These are phyloP conservation scores for Fusarium incarnatum DNA, from an alignment of 2,329 filamentous ascomycete species.

Conservation along the genomic window DNA sequence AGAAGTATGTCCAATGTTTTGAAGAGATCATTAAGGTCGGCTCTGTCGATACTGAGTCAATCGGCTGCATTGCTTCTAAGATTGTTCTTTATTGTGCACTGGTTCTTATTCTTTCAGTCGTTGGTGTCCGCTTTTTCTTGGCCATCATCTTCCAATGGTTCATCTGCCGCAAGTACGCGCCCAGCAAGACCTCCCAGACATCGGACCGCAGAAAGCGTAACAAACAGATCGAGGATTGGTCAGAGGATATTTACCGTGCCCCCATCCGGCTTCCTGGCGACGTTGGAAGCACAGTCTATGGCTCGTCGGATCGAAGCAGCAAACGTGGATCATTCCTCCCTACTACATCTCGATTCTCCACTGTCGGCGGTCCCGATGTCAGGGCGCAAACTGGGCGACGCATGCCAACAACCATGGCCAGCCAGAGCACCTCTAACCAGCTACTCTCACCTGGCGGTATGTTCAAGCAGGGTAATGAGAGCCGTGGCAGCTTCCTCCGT, in stretches of 20 bases:
- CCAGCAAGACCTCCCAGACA: slow-evolving; percentile 84
- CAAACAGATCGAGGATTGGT: slow-evolving; percentile 97
- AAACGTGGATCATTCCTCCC: slow-evolving; percentile 92
- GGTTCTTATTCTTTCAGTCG: slow-evolving; percentile 90
- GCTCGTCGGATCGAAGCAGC: slow-evolving; percentile 73
- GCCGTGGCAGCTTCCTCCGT: slow-evolving; percentile 73
- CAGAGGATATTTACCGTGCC: slow-evolving; percentile 94
- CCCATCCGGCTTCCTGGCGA: slow-evolving; percentile 84
- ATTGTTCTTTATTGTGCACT: slow-evolving; percentile 96
- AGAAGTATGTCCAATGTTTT: slow-evolving; percentile 85
- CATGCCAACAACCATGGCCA: slow-evolving; percentile 93
- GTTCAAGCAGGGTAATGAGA: slow-evolving; percentile 75
- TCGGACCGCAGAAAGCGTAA: slow-evolving; percentile 85
- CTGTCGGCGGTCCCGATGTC: slow-evolving; percentile 81
- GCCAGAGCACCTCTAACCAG: slow-evolving; percentile 80
- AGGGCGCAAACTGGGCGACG: slow-evolving; percentile 61
- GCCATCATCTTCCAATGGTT: slow-evolving; percentile 98
- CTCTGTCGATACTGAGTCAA: slow-evolving; percentile 92
- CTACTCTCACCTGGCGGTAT: slow-evolving; percentile 77
- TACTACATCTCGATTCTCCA: slow-evolving; percentile 93
- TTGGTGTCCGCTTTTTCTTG: slow-evolving; percentile 85
- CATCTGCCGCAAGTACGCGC: slow-evolving; percentile 85
- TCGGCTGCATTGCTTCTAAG: slow-evolving; percentile 97
- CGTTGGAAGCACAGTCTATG: slow-evolving; percentile 71
- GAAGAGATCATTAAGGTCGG: slow-evolving; percentile 96